Base-by-base conservation (phyloP, 441 rosid species). In the Macaranga tanarius region DNA sequence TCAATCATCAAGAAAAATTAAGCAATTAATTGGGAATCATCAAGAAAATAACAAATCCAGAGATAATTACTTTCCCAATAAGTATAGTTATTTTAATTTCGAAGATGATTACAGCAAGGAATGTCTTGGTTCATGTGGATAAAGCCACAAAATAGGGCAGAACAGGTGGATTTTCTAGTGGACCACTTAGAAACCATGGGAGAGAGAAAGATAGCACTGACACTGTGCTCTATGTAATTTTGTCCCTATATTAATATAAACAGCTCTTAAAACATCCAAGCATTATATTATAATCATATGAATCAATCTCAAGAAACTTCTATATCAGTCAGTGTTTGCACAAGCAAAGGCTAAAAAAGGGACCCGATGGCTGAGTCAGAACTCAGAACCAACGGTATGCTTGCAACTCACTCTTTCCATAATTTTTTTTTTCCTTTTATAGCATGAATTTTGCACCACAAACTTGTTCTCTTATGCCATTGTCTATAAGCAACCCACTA, bases 111-210 rank as follows among this genome's bases (percentile, higher is more conserved):
- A 48, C 65, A 59, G 71, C 67, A 22, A 57, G 26, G 71, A 48
- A 19, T 63, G 48, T 26, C 45, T 25, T 12, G 5, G 31, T 10
- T 19, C 5, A 22, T 9, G 42, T 16, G 2, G 62, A 62, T 56
- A 74, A 54, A 38, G 7, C 73, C 54, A 15, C 68, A 23, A 65
- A 70, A 70, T 23, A 25, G 22, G 58, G 71, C 47, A 52, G 19
- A 11, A 7, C 67, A 22, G 26, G 31, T 9, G n/a, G 69, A 51
- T 40, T 26, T 25, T 7, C 40, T 17, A 2, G 40, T 22, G 76
- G 62, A 50, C 66, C 65, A 66, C 23, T 40, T 12, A 2, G 12
- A 51, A 40, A 25, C 17, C 34, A 4, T 28, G 34, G 34, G 34
- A 4, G 16, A 47, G 3, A 12, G 13, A 42, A 54, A 60, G n/a